Percentiles rank a stretch among this genome's conserved stretches.
phyloP scores from a whole-genome alignment of 345 rosid genomes.

The Populus simonii region DNA sequence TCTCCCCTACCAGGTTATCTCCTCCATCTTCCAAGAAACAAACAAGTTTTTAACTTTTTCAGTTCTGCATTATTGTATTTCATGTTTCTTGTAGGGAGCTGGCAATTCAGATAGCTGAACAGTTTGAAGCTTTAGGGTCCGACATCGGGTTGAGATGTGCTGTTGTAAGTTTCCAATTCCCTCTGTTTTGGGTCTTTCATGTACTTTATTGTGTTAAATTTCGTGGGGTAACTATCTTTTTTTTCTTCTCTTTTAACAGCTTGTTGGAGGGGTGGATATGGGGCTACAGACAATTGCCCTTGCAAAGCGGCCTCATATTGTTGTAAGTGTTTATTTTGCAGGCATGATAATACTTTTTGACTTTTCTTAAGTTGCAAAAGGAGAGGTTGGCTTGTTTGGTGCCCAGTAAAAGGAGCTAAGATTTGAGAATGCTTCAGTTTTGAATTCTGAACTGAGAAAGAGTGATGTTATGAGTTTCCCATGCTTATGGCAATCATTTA shows the following conservation, averaged over 20 bases:
- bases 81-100: conserved; percentile 50
- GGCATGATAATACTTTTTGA: too few species aligned
- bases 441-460: too few species aligned
- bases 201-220: too few species aligned
- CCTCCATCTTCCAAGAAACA: not conserved
- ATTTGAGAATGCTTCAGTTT: too few species aligned
- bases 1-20: conserved; percentile 78
- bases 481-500: too few species aligned
- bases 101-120: conserved; percentile 95
- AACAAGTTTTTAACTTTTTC: too few species aligned
- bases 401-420: too few species aligned
- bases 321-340: conserved; percentile 37
- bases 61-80: not conserved
- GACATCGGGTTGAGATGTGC: conserved; percentile 75
- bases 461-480: too few species aligned
- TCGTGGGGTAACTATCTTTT: too few species aligned
- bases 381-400: too few species aligned
- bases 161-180: conserved; percentile 53
- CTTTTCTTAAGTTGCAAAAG: too few species aligned
- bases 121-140: conserved; percentile 85
- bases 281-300: conserved; percentile 74
- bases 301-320: conserved; percentile 79
- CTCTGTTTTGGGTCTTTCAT: too few species aligned
- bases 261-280: conserved; percentile 94
- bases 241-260: conserved; percentile 40